Evolutionary conservation across 2,329 filamentous ascomycete genomes (phyloP).

Genomic region (Xylaria multiplex): DNA sequence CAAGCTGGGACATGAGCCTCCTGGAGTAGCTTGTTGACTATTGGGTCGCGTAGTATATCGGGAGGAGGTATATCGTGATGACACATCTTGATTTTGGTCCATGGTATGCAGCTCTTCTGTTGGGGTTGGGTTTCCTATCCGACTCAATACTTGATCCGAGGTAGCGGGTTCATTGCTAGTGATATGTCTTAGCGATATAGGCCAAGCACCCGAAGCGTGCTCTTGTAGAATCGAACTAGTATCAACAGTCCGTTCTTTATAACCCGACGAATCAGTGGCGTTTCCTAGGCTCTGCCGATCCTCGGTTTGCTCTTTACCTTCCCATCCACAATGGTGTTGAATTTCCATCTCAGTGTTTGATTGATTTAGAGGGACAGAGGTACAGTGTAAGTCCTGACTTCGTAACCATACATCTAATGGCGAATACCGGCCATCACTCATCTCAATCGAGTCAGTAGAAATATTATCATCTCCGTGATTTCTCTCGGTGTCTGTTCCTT

Average conservation of each 20-base stretch:
- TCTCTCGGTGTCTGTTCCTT: neutral
- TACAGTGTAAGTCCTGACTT: slow-evolving; percentile 43
- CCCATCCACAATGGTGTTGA: slow-evolving; percentile 21
- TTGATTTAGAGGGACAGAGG: slow-evolving; percentile 39
- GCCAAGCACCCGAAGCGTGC: neutral
- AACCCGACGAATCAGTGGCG: neutral
- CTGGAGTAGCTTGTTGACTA: slow-evolving; percentile 40
- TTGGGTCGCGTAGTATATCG: slow-evolving; percentile 42
- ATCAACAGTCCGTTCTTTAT: neutral
- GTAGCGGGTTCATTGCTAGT: slow-evolving; percentile 26
- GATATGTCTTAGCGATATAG: slow-evolving; percentile 3
- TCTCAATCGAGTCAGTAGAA: slow-evolving; percentile 29
- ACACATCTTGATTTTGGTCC: slow-evolving; percentile 33
- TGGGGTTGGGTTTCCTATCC: slow-evolving; percentile 18
- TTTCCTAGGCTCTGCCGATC: neutral
- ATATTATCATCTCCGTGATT: slow-evolving; percentile 20
- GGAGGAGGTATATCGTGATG: slow-evolving; percentile 45
- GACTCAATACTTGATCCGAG: slow-evolving; percentile 20
- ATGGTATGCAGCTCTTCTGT: neutral
- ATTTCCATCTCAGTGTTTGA: slow-evolving; percentile 37
- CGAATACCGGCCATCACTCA: slow-evolving; percentile 39
- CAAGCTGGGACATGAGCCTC: slow-evolving; percentile 38
- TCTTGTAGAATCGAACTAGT: slow-evolving; percentile 12
- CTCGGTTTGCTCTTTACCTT: slow-evolving; percentile 6
- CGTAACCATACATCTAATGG: slow-evolving; percentile 48